Conservation (phyloP, 768 basidiomycete genomes). For the Chalciporus sphaerocephalus region DNA sequence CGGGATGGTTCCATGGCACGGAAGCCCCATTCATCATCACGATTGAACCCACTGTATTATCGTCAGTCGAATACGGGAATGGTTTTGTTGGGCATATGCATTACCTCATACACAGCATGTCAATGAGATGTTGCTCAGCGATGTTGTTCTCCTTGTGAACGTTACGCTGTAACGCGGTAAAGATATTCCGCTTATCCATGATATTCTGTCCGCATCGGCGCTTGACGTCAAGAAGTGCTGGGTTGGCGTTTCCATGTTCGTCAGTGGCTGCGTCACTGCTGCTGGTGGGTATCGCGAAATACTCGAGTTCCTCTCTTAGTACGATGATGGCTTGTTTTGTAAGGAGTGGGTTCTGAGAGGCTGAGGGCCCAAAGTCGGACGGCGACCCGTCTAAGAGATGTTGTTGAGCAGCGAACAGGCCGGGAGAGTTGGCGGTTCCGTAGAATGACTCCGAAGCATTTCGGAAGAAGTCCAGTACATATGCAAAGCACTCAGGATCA, state of each 20-base stretch:
- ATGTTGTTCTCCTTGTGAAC: conserved; percentile 99
- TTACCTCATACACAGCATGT: conserved; percentile 99
- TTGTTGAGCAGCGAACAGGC: conserved; percentile 74
- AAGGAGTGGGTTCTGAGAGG: conserved; percentile 85
- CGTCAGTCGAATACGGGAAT: conserved; percentile 9
- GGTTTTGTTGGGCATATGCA: conserved; percentile 2
- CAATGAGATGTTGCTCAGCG: conserved; percentile 98
- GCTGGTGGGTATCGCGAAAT: conserved; percentile 91
- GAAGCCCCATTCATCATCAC: conserved; percentile 98
- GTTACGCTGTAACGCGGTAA: conserved; percentile 96
- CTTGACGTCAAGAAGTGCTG: conserved; percentile 74
- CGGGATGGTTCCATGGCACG: conserved; percentile 92
- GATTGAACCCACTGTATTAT: conserved; percentile 72
- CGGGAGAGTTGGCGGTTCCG: conserved; percentile 69
- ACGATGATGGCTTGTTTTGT: conserved; percentile 98
- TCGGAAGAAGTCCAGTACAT: conserved; percentile 88
- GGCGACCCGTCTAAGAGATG: conserved; percentile 65
- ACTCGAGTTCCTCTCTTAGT: conserved; percentile 95
- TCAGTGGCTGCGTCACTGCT: conserved; percentile 60
- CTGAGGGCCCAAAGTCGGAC: conserved; percentile 56
- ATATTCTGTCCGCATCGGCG: conserved; percentile 81
- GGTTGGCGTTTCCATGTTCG: conserved; percentile 76
- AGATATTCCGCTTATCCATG: conserved; percentile 87
- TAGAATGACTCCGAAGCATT: conserved; percentile 88
- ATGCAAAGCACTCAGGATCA: conserved; percentile 95